A percentile compares a stretch with the other conserved stretches of the same genome.
phyloP scores from a whole-genome alignment of 2,329 filamentous ascomycete species.

The Diaporthe citri region DNA sequence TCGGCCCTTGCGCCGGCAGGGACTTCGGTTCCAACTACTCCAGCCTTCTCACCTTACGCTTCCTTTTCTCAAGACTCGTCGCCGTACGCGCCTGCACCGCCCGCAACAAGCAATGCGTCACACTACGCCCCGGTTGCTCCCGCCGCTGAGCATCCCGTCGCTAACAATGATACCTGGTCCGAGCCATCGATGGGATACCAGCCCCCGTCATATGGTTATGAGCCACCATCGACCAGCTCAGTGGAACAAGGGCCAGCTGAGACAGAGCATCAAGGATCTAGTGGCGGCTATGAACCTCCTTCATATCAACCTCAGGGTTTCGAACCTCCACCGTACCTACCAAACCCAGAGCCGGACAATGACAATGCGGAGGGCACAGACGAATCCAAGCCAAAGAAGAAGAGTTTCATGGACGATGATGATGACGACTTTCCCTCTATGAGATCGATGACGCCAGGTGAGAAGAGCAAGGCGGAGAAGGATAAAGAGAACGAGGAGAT shows the following conservation, averaged over 20 bases:
- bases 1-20: slow-evolving; percentile 26
- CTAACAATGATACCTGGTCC: slow-evolving; percentile 6
- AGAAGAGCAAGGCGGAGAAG: slow-evolving; percentile 74
- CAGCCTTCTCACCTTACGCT: slow-evolving; percentile 36
- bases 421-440: slow-evolving; percentile 74
- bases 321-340: slow-evolving; percentile 68
- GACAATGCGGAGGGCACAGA: slow-evolving; percentile 62
- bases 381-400: slow-evolving; percentile 76
- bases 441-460: slow-evolving; percentile 59
- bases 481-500: slow-evolving; percentile 87
- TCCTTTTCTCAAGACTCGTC: slow-evolving; percentile 37
- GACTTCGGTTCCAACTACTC: slow-evolving; percentile 6
- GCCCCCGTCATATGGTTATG: slow-evolving; percentile 64
- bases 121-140: slow-evolving; percentile 34
- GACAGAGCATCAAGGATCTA: slow-evolving; percentile 47
- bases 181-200: slow-evolving; percentile 53
- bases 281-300: slow-evolving; percentile 70
- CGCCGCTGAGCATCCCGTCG: slow-evolving; percentile 8
- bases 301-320: slow-evolving; percentile 72
- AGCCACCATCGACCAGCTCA: slow-evolving; percentile 57
- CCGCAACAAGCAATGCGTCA: slow-evolving; percentile 20
- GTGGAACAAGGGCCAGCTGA: slow-evolving; percentile 45
- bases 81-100: slow-evolving; percentile 40
- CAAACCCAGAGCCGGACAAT: slow-evolving; percentile 57
- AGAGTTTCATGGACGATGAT: slow-evolving; percentile 84